A percentile compares a stretch with the other conserved stretches of the same genome.
phyloP scores from a whole-genome alignment of 75 land plant genomes.

The Cryptomeria japonica region DNA sequence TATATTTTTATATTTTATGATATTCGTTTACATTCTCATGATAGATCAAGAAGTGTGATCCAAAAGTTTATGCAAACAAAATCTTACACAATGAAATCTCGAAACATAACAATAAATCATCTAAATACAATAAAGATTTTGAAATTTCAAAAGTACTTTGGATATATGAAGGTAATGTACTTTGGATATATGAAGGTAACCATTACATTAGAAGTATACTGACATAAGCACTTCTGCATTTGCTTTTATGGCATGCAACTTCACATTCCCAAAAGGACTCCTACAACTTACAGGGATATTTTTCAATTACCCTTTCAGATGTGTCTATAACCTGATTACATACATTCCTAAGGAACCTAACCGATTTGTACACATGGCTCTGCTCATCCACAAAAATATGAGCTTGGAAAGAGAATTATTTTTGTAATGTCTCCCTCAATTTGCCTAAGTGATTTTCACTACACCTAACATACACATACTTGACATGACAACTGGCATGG shows the following conservation, averaged over 20 bases:
- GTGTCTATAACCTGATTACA: background rate
- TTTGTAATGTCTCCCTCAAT: background rate
- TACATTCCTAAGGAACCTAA: background rate
- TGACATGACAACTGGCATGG: background rate
- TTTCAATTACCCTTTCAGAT: background rate
- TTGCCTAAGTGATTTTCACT: background rate
- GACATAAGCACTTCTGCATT: background rate
- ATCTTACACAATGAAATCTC: too few species aligned
- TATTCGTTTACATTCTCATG: too few species aligned
- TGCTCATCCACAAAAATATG: background rate
- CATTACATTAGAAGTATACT: background rate
- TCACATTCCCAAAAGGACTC: background rate
- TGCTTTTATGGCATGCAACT: constrained; percentile 2
- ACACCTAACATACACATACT: background rate
- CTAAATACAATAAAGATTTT: background rate
- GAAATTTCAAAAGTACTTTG: background rate
- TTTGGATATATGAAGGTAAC: background rate
- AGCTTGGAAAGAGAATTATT: background rate
- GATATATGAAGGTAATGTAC: background rate
- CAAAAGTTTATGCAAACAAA: too few species aligned
- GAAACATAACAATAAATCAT: too few species aligned
- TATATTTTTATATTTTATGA: too few species aligned
- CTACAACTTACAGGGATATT: background rate
- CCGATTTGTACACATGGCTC: background rate
- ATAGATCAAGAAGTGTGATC: too few species aligned